Evolutionary conservation across 495 filamentous ascomycete species (phyloP), one percentile per base, ranked within the genome.

Genomic region (Penicillium longicatenatum): DNA sequence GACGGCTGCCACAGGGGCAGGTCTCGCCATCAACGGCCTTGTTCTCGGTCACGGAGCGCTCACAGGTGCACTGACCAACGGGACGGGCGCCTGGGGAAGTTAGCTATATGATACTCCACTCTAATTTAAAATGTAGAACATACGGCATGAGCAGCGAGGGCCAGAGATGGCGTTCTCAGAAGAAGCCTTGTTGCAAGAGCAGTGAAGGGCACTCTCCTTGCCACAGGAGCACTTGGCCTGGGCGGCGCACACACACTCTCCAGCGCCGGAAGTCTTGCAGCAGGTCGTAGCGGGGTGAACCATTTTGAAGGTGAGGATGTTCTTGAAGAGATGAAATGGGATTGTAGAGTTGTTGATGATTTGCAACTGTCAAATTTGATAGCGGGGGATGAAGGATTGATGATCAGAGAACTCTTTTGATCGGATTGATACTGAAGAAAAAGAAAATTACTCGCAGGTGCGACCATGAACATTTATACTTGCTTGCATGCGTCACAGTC

Each of bases 221-320:
- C 93, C 93, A 68, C 93, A 98, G 16, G 91, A 93, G 84, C 93
- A 97, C 61, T 73, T 81, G 57, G 85, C 85, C 64, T 88, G 79
- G 21, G 80, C 75, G 21, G 85, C 85, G 59, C 86, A 89, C 69
- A 83, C 77, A 64, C 85, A 88, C 54, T 60, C 64, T 48, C 73
- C 77, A 54, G 70, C 74, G 52, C 77, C 72, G 62, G 79, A 69
- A 63, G 77, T 81, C 68, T 82, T 82, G 72, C 86, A 88, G 81
- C 86, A 89, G 68, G 82, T 86, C n/a, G 77, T 72, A 50, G 67
- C 41, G 22, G 84, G 84, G 64, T 82, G 68, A 49, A 79, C 73
- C 79, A 82, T 83, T 60, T 67, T 81, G 67, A 55, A 59, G 35
- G 41, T 60, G 50, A 37, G 26, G 37, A 41, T 21, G 41, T 14